phyloP scores from a whole-genome alignment of 768 basidiomycete species.

The Termitomyces sp. region DNA sequence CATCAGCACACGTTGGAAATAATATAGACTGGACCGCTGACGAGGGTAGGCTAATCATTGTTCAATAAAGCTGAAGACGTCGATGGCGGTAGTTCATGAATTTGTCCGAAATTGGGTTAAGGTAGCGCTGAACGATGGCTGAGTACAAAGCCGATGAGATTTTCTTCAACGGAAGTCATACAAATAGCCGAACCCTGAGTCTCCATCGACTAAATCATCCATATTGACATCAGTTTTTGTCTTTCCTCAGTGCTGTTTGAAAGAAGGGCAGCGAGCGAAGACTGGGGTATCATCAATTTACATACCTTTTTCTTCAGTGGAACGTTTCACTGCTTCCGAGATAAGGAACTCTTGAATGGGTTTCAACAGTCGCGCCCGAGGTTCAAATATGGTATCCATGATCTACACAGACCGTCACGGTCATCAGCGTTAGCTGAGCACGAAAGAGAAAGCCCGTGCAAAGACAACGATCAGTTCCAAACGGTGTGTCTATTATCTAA shows the following conservation, averaged over 20 bases:
- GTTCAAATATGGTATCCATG: slow-evolving; percentile 91
- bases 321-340: slow-evolving; percentile 78
- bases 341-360: slow-evolving; percentile 92
- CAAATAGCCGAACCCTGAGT: slow-evolving; percentile 73
- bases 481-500: too few relatives aligned
- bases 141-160: slow-evolving; percentile 36
- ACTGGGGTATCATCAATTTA: not conserved
- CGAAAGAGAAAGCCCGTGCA: slow-evolving; percentile 82
- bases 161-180: not conserved
- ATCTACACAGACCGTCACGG: slow-evolving; percentile 71
- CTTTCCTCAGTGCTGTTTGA: slow-evolving; percentile 39
- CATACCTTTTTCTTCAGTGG: slow-evolving; percentile 65
- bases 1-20: not conserved
- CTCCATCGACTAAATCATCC: slow-evolving; percentile 91
- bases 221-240: slow-evolving; percentile 69
- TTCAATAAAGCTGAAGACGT: slow-evolving; percentile 90
- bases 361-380: slow-evolving; percentile 68
- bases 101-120: slow-evolving; percentile 73
- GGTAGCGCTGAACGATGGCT: slow-evolving; percentile 90
- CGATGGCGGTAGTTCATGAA: slow-evolving; percentile 83
- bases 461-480: not conserved
- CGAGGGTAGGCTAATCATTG: slow-evolving; percentile 95
- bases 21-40: slow-evolving; percentile 20
- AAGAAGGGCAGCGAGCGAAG: slow-evolving; percentile 2
- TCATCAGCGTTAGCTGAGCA: slow-evolving; percentile 89